A percentile compares a stretch with the other conserved stretches of the same genome.
These are phyloP conservation scores for Pholiota conissans DNA, from an alignment of 768 basidiomycete genomes.

Conservation along the genomic window DNA sequence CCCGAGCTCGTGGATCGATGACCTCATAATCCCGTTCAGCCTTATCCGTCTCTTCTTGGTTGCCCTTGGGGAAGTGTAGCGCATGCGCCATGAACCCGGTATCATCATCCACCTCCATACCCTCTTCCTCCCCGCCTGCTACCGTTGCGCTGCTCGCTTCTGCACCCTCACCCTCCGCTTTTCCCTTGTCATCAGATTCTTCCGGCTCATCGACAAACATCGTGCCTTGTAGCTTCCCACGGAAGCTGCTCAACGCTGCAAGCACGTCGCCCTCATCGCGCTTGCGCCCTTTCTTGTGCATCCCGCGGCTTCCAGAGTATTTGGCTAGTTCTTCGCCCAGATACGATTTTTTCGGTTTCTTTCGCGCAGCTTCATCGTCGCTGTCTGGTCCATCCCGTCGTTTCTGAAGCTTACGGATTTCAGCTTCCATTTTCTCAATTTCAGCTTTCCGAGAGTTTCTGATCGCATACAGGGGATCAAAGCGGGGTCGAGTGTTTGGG, in stretches of 20 bases:
- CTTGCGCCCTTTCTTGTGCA: conserved; percentile 56
- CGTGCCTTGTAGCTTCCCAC: conserved; percentile 62
- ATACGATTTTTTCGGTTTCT: conserved; percentile 65
- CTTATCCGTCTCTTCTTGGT: conserved; percentile 71
- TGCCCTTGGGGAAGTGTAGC: conserved; percentile 77
- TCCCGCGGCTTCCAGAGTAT: conserved; percentile 66
- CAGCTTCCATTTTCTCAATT: conserved; percentile 86
- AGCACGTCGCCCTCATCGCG: conserved; percentile 76
- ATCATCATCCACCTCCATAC: conserved; percentile 79
- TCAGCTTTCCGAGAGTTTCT: conserved; percentile 71
- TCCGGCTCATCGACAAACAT: conserved; percentile 27
- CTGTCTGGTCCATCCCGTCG: conserved; percentile 55
- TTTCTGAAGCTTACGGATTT: conserved; percentile 77
- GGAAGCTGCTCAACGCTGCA: conserved; percentile 67
- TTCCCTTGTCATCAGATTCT: conserved; percentile 1
- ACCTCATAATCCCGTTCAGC: conserved; percentile 88
- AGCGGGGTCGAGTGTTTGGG: not conserved
- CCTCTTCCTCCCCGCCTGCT: conserved; percentile 28
- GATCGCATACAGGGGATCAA: not conserved
- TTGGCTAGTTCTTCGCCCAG: conserved; percentile 82
- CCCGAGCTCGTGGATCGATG: conserved; percentile 77
- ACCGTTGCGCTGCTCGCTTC: conserved; percentile 18
- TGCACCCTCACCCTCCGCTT: conserved; percentile 13
- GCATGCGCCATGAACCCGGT: conserved; percentile 71
- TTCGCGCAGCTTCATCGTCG: conserved; percentile 61